A percentile compares a stretch with the other conserved stretches of the same genome.
These are phyloP conservation scores for Citrus trifoliata DNA, from an alignment of 345 rosid genomes.

Conservation along the genomic window DNA sequence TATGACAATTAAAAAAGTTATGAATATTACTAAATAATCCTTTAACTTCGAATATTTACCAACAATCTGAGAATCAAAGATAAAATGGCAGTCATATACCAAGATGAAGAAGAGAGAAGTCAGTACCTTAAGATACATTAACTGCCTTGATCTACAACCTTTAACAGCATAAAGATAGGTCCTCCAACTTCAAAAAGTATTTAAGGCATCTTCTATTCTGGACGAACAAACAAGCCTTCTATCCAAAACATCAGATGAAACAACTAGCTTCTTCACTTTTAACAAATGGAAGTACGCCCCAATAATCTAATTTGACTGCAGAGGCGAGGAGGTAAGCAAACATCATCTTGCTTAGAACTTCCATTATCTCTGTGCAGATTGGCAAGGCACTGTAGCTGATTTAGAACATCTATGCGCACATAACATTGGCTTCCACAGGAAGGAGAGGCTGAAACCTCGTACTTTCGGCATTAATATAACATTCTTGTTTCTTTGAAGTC, in stretches of 20 bases:
- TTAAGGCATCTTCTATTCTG: not conserved
- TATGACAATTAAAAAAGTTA: not conserved
- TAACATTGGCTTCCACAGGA: not conserved
- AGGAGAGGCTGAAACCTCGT: not conserved
- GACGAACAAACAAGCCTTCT: conserved; percentile 10
- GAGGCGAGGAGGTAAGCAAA: not conserved
- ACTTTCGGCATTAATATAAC: not conserved
- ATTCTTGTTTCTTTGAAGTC: not conserved
- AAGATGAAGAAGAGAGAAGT: not conserved
- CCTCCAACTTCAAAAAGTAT: conserved; percentile 1
- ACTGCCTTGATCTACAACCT: conserved; percentile 14
- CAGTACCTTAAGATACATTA: conserved; percentile 27
- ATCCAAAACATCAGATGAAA: conserved; percentile 6
- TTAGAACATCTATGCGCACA: conserved; percentile 3
- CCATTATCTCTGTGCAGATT: not conserved
- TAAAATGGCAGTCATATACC: not conserved
- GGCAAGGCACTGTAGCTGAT: not conserved
- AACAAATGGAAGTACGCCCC: not conserved
- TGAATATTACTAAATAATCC: not conserved
- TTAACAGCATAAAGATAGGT: conserved; percentile 4
- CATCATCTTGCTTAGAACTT: not conserved
- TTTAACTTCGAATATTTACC: not conserved
- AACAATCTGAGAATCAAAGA: not conserved
- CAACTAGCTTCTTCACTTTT: not conserved
- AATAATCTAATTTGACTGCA: not conserved